Evolutionary conservation across 257 asterid genomes (phyloP).

Genomic region (Ophiorrhiza pumila): DNA sequence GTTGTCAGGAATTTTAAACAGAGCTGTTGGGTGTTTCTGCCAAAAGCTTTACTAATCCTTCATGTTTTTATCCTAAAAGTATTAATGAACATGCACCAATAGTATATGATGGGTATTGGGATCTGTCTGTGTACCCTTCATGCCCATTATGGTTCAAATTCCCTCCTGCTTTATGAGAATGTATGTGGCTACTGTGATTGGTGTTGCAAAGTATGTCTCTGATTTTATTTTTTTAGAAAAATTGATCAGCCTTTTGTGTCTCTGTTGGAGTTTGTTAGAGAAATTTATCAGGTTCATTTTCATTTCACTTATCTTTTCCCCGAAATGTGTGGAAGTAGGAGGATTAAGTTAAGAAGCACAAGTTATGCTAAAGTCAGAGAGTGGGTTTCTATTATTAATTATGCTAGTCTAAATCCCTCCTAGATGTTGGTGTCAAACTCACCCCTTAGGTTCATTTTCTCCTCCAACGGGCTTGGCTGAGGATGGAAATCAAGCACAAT

Average conservation of each 20-base stretch:
- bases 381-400: slow-evolving; percentile 79
- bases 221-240: too few species aligned
- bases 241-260: too few species aligned
- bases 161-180: neutral
- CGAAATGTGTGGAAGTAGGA: slow-evolving; percentile 61
- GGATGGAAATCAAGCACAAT: slow-evolving; percentile 88
- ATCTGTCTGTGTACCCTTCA: neutral
- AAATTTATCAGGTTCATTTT: too few species aligned
- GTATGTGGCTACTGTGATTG: neutral
- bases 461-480: slow-evolving; percentile 75
- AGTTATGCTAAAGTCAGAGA: slow-evolving; percentile 54
- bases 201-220: neutral
- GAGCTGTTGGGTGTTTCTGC: neutral
- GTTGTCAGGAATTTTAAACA: neutral
- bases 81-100: neutral
- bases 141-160: neutral
- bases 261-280: too few species aligned
- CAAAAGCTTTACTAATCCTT: neutral
- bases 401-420: slow-evolving; percentile 51
- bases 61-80: neutral
- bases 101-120: neutral
- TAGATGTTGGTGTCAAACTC: slow-evolving; percentile 81
- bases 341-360: slow-evolving; percentile 59
- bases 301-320: too few species aligned
- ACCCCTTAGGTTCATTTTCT: slow-evolving; percentile 79